These are phyloP conservation scores for Tolypocladium nubicola DNA, from an alignment of 2,329 filamentous ascomycete genomes.

Conservation along the genomic window DNA sequence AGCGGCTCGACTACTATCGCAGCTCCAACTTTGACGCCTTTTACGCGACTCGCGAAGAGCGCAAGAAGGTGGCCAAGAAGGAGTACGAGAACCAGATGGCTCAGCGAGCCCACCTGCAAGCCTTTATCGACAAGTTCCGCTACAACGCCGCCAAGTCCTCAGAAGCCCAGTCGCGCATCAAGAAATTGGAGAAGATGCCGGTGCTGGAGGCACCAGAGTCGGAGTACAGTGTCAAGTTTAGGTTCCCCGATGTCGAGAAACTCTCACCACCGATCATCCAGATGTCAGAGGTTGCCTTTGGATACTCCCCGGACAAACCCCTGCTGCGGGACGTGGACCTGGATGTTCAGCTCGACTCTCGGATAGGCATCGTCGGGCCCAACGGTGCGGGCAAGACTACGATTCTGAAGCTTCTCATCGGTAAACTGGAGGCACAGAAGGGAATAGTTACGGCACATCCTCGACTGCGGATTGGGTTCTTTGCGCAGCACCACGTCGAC, in stretches of 20 bases:
- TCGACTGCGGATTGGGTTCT: slow-evolving; percentile 85
- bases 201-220: slow-evolving; percentile 80
- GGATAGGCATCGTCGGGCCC: slow-evolving; percentile 97
- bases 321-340: slow-evolving; percentile 82
- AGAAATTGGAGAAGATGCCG: slow-evolving; percentile 97
- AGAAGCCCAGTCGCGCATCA: slow-evolving; percentile 96
- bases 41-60: slow-evolving; percentile 94
- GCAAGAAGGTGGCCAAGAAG: slow-evolving; percentile 89
- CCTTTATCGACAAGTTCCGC: slow-evolving; percentile 98
- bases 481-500: slow-evolving; percentile 97
- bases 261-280: slow-evolving; percentile 95
- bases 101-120: slow-evolving; percentile 83
- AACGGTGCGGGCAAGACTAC: slow-evolving; percentile 99
- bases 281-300: slow-evolving; percentile 87
- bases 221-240: slow-evolving; percentile 94
- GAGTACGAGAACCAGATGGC: slow-evolving; percentile 99
- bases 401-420: slow-evolving; percentile 93
- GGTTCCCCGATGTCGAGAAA: slow-evolving; percentile 95
- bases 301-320: slow-evolving; percentile 70
- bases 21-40: slow-evolving; percentile 95
- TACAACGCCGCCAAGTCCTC: slow-evolving; percentile 99
- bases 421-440: slow-evolving; percentile 63
- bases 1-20: slow-evolving; percentile 96
- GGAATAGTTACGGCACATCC: slow-evolving; percentile 85
- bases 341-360: slow-evolving; percentile 93